These are phyloP conservation scores for Acanthamoeba lenticulata DNA, from an alignment of 208 protist genomes.

Conservation along the genomic window DNA sequence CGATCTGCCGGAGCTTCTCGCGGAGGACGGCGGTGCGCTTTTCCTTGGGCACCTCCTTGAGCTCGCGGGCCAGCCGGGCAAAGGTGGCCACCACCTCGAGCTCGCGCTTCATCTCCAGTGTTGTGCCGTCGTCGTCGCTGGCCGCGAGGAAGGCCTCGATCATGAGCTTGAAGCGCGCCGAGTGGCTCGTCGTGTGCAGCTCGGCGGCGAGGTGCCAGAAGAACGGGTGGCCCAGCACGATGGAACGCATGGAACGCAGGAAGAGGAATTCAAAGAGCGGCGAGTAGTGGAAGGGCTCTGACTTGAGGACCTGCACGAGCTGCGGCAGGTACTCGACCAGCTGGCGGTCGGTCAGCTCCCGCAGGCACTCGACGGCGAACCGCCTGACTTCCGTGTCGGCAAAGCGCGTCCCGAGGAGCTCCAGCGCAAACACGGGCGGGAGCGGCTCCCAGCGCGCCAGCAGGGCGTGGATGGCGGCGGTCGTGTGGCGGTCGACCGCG, in stretches of 20 bases:
- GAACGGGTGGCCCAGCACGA: conserved; percentile 82
- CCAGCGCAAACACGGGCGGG: not conserved
- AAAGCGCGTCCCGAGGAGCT: conserved; percentile 85
- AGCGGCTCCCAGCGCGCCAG: not conserved
- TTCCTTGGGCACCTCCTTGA: conserved; percentile 9
- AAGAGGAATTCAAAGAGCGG: conserved; percentile 87
- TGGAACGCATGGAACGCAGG: conserved; percentile 80
- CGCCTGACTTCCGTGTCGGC: conserved; percentile 82
- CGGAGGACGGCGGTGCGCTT: not conserved
- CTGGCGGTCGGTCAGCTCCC: conserved; percentile 78
- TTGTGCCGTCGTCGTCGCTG: not conserved
- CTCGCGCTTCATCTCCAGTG: not conserved
- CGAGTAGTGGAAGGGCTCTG: conserved; percentile 88
- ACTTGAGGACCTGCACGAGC: conserved; percentile 88
- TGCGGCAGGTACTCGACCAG: conserved; percentile 83
- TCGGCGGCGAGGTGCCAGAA: conserved; percentile 86
- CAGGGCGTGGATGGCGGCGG: not conserved
- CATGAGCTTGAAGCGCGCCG: not conserved
- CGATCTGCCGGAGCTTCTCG: not conserved
- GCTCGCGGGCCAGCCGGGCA: not conserved
- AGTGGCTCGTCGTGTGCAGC: not conserved
- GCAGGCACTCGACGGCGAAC: conserved; percentile 80
- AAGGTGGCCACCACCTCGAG: not conserved
- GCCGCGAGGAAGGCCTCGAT: conserved; percentile 5
- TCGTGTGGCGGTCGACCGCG: not conserved